phyloP scores from a whole-genome alignment of 1,139 yeast genomes.

The Saccharomyces hybrid region DNA sequence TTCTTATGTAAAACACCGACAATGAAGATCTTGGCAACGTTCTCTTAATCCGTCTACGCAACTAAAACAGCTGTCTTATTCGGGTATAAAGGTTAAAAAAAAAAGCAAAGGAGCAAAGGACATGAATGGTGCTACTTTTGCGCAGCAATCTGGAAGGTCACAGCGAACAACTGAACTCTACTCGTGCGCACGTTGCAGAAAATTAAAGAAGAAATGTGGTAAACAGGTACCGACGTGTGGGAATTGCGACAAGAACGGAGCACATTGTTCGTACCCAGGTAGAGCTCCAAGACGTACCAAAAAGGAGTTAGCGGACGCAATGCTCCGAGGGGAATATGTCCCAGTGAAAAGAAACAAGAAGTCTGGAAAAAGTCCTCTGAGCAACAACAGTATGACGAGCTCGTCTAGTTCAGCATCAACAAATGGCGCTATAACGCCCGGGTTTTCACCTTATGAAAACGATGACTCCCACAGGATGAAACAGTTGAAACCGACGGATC shows the following conservation, averaged over 20 bases:
- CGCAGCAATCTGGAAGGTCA: neutral
- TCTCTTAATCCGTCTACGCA: neutral
- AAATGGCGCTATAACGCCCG: neutral
- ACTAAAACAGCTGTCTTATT: neutral
- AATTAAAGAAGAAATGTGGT: slow-evolving; percentile 44
- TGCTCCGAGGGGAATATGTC: slow-evolving; percentile 20
- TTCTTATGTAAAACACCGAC: neutral
- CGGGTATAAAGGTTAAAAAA: neutral
- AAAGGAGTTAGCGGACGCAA: slow-evolving; percentile 31
- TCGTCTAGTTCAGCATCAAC: slow-evolving; percentile 11
- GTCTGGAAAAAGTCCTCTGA: slow-evolving; percentile 1
- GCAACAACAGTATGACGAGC: slow-evolving; percentile 16
- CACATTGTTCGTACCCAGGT: slow-evolving; percentile 40
- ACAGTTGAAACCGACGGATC: neutral
- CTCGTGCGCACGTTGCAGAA: slow-evolving; percentile 40
- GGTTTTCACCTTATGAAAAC: neutral
- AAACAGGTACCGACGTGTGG: slow-evolving; percentile 40
- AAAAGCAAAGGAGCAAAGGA: neutral
- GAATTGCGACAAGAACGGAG: slow-evolving; percentile 38
- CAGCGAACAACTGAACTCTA: slow-evolving; percentile 22
- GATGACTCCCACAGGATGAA: neutral
- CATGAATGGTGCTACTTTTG: neutral
- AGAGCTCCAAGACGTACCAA: slow-evolving; percentile 38
- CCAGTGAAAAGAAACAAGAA: slow-evolving; percentile 12
- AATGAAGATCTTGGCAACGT: neutral